phyloP scores from a whole-genome alignment of 176 grass and related monocot species.

The Oryza nivara region DNA sequence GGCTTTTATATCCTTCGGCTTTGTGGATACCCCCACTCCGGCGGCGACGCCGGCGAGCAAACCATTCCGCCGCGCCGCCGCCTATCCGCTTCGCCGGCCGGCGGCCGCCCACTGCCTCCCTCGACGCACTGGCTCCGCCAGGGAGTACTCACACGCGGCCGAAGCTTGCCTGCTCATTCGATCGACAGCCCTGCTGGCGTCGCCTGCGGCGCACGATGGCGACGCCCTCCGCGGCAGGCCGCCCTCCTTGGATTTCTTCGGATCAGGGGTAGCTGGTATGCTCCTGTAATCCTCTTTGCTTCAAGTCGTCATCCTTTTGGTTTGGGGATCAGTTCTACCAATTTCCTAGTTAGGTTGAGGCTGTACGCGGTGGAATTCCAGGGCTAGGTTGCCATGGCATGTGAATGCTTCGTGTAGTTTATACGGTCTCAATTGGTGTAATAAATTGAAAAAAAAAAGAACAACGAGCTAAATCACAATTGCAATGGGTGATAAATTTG shows the following conservation, averaged over 20 bases:
- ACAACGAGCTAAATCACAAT: too few species aligned
- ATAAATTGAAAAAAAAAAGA: neutral
- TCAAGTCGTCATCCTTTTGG: too few species aligned
- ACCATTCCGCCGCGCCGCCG: too few species aligned
- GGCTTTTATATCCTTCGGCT: too few species aligned
- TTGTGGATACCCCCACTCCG: too few species aligned
- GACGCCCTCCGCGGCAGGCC: neutral
- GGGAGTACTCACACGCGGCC: neutral
- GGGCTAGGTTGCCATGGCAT: neutral
- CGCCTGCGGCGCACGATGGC: neutral
- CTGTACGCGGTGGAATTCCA: neutral
- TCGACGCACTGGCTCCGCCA: neutral
- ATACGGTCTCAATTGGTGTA: neutral
- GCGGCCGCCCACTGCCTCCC: too few species aligned
- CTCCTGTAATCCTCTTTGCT: neutral
- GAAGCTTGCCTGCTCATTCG: neutral
- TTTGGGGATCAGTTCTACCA: neutral
- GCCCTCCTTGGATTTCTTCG: too few species aligned
- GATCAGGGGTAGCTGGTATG: neutral
- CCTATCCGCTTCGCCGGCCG: neutral
- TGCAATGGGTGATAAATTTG: too few species aligned
- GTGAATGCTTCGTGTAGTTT: neutral
- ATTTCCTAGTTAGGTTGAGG: neutral
- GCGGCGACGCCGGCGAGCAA: too few species aligned
- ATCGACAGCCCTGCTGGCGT: neutral